Evolutionary conservation across 345 rosid genomes (phyloP).

Genomic region (Sonneratia caseolaris): DNA sequence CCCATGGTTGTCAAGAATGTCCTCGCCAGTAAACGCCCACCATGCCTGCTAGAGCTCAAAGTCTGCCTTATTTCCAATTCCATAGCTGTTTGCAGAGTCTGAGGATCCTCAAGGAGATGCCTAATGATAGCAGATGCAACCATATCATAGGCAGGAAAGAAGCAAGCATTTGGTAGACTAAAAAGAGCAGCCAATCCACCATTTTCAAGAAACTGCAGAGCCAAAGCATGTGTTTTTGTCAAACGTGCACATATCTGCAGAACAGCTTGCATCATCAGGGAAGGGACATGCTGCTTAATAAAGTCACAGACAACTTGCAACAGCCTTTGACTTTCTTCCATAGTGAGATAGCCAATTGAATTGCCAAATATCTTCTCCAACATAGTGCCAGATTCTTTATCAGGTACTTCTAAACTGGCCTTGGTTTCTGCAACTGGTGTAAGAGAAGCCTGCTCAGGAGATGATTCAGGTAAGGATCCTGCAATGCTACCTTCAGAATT

Average conservation of each 20-base stretch:
- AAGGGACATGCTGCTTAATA: conserved; percentile 75
- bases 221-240: conserved; percentile 71
- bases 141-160: conserved; percentile 85
- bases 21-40: conserved; percentile 56
- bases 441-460: conserved; percentile 27
- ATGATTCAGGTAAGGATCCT: conserved; percentile 38
- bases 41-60: conserved; percentile 60
- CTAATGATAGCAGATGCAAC: conserved; percentile 79
- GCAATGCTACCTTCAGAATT: conserved; percentile 34
- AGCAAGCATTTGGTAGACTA: conserved; percentile 70
- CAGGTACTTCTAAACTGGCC: conserved; percentile 34
- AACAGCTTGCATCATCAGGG: conserved; percentile 91
- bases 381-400: conserved; percentile 30
- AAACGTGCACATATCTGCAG: conserved; percentile 88
- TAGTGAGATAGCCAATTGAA: conserved; percentile 65
- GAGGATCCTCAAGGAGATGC: conserved; percentile 97
- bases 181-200: conserved; percentile 76
- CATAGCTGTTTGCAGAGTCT: conserved; percentile 91
- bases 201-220: conserved; percentile 76
- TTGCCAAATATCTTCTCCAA: conserved; percentile 67
- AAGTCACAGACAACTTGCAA: conserved; percentile 58
- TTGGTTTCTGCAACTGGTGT: conserved; percentile 27
- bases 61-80: conserved; percentile 86
- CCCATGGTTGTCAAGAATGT: conserved; percentile 80
- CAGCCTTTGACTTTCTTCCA: conserved; percentile 66